Conservation (phyloP, 2,329 filamentous ascomycete genomes). For the Curvularia verruculosa region DNA sequence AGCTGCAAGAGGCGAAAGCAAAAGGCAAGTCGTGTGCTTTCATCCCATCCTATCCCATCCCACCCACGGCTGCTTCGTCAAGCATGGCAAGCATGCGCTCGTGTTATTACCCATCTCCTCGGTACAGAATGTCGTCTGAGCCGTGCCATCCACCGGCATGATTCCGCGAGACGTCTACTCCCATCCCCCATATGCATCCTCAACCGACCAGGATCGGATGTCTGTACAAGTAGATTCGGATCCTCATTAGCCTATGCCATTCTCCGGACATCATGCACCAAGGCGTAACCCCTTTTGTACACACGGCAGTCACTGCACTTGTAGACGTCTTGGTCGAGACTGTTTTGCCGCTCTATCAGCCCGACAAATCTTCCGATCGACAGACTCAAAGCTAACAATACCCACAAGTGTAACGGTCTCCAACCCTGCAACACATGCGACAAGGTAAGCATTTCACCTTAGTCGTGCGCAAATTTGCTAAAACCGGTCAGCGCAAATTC, state of each 20-base stretch:
- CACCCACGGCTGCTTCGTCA: conserved; percentile 2
- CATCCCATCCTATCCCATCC: neutral
- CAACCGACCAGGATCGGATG: neutral
- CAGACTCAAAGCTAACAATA: conserved; percentile 17
- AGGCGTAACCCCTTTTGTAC: conserved; percentile 2
- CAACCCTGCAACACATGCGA: conserved; percentile 65
- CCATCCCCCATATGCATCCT: neutral
- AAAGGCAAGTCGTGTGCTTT: conserved; percentile 58
- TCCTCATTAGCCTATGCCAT: neutral
- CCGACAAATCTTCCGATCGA: neutral
- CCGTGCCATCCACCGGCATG: neutral
- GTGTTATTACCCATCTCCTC: neutral
- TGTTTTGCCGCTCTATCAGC: conserved; percentile 1
- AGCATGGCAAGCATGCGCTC: neutral
- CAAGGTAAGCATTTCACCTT: conserved; percentile 51
- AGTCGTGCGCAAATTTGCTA: conserved; percentile 13
- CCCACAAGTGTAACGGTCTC: conserved; percentile 62
- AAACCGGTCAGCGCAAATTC: conserved; percentile 48
- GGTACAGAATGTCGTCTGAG: neutral
- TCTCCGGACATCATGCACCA: neutral
- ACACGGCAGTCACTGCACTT: neutral
- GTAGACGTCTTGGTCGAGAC: neutral
- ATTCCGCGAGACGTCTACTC: neutral
- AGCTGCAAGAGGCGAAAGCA: conserved; percentile 71
- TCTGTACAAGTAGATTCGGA: neutral